phyloP scores from a whole-genome alignment of 306 rosid species.

The Quercus variabilis region DNA sequence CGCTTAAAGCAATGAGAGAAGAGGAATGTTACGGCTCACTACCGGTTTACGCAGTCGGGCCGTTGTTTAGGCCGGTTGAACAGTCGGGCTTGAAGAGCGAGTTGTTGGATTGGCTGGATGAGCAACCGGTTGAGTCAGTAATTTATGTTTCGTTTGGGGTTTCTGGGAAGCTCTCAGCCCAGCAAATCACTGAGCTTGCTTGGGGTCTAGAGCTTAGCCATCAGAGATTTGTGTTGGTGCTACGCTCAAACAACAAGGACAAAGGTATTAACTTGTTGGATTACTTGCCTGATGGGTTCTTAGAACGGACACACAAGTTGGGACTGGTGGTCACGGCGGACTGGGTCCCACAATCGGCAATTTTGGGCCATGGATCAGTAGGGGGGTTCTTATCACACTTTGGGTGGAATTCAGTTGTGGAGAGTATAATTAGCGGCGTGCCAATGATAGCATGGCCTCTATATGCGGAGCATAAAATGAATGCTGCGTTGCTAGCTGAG shows the following conservation, averaged over 20 bases:
- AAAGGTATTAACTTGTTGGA: not conserved
- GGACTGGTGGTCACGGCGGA: not conserved
- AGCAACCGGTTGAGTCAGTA: constrained; percentile 46
- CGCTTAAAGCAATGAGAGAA: constrained; percentile 20
- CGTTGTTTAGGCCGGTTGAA: constrained; percentile 22
- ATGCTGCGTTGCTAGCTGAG: not conserved
- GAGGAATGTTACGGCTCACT: constrained; percentile 3
- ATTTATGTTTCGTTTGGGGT: constrained; percentile 64
- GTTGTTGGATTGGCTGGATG: constrained; percentile 44
- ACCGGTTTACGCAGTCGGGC: constrained; percentile 55
- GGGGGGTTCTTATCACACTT: not conserved
- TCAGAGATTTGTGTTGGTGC: constrained; percentile 61
- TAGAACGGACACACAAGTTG: not conserved
- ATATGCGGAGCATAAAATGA: not conserved
- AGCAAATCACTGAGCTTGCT: constrained; percentile 54
- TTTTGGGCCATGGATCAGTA: not conserved
- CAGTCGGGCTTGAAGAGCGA: not conserved
- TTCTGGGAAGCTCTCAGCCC: constrained; percentile 47
- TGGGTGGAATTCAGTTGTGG: constrained; percentile 1
- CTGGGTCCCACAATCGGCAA: not conserved
- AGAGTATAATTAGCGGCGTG: not conserved
- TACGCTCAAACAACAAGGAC: constrained; percentile 32
- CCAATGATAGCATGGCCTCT: not conserved
- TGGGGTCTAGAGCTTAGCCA: constrained; percentile 57
- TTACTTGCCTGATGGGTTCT: not conserved